Base-by-base conservation (phyloP, 371 early-diverging fungal genomes). In the Mucor irregularis region DNA sequence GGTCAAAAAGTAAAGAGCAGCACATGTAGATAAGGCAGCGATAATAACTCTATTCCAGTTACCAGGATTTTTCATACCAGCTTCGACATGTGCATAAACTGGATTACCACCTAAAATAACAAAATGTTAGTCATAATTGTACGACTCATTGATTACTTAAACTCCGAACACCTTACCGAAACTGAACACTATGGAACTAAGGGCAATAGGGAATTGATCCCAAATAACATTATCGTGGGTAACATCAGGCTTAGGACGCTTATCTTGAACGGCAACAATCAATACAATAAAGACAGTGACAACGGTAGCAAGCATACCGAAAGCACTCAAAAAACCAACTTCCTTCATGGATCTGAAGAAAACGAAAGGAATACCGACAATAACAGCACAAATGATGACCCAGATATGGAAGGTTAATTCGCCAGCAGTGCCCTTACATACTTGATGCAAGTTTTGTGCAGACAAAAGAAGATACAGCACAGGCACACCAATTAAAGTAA, bases 401-500 rank as follows among this genome's bases (percentile, higher is more conserved):
- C 88, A 89, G 31, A 68, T 58, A 14, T 62, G 56, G 11, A 66
- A 62, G 14, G 70, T 66, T 6, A 69, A 40, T 53, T 69, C 70
- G n/a, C 54, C 66, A n/a, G 40, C 17, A 9, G 70, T 69, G 4
- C 70, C 70, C 21, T 34, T 53, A 14, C 53, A 50, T 16, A 89
- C 76, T 14, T 71, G 57, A 31, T 79, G 62, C 52, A 87, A 62
- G 65, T 87, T 88, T 49, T 68, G 64, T 29, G 84, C 90, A 6
- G 89, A 81, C 35, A 93, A 64, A 50, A 91, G 80, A n/a, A 93
- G 70, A 62, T 89, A 93, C 4, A 91, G 68, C 42, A 87, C 80
- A 0, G 87, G 79, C 3, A 85, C 85, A 61, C 91, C 90, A 9
- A 87, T 58, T 0, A 85, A 68, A 21, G 84, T 83, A 5, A 82